Conservation (phyloP, 176 grass and related monocot species). For the Carex littledalei region DNA sequence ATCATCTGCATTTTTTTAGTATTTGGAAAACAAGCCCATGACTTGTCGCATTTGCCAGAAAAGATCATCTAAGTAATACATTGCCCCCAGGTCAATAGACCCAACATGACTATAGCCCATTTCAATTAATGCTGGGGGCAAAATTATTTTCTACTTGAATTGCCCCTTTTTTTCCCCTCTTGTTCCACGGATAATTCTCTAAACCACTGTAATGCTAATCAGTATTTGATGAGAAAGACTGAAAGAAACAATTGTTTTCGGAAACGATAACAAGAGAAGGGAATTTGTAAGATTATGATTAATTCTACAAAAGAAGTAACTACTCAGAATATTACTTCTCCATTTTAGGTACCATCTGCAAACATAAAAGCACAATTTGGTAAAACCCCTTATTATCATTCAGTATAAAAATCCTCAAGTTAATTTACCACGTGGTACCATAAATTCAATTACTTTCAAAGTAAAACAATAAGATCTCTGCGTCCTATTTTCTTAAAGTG, state of each 20-base stretch:
- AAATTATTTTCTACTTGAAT: neutral
- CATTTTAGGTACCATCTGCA: neutral
- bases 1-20: neutral
- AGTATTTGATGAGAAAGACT: neutral
- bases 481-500: neutral
- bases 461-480: neutral
- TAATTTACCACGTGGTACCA: neutral
- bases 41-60: neutral
- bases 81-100: neutral
- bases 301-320: too few relatives aligned
- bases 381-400: neutral
- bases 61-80: too few relatives aligned
- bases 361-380: neutral
- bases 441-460: neutral
- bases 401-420: neutral
- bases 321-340: neutral
- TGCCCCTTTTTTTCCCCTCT: neutral
- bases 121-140: neutral
- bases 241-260: neutral
- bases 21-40: neutral
- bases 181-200: neutral
- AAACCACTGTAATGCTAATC: neutral
- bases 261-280: neutral
- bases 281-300: too few relatives aligned
- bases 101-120: neutral